Evolutionary conservation across 1,139 yeast genomes (phyloP), one percentile per base, ranked within the genome.

Genomic region (Suhomyces bokatorum): DNA sequence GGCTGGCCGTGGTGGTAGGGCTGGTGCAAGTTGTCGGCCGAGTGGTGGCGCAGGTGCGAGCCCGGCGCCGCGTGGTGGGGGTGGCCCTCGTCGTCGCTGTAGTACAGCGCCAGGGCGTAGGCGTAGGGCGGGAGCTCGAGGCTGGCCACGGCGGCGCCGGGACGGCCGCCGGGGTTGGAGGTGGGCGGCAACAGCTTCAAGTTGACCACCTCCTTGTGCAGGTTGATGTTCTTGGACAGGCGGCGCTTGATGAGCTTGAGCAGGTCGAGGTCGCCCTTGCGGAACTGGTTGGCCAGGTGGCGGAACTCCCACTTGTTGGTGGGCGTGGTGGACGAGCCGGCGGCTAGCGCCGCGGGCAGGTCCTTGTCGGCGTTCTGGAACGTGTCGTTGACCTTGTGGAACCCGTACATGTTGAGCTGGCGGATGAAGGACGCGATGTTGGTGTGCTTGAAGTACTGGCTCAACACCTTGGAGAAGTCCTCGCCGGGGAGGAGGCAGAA

Each of bases 351-450:
- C 37, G 48, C 49, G 30, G 44, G 45, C 16, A 40, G 34, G 28
- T 49, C 50, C 39, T 44, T 41, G 12, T 44, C 44, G 31, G 42
- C 33, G 47, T 54, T 53, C 49, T 63, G 69, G 48, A 65, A 66
- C 39, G 65, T 62, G 45, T 71, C 77, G 55, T 71, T 73, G 14
- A 85, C 88, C 62, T 85, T 85, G 59, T 85, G 91, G 63, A 85
- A 85, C 9, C 89, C 93, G 59, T 85, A 54, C 58, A 54, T 54
- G 47, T 54, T 54, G 39, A 54, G 50, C 45, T 54, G 58, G 45
- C 93, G 75, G 31, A 85, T 86, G 62, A 85, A 85, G 24, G 87
- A 81, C 1, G 91, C 88, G 39, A 85, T 84, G 58, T 85, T 85
- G 35, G 89, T 84, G 61, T 85, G 93, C 59, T 85, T 85, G 66